Conservation (phyloP, 352 stramenopile genomes). For the Chrysophaeum taylorii region DNA sequence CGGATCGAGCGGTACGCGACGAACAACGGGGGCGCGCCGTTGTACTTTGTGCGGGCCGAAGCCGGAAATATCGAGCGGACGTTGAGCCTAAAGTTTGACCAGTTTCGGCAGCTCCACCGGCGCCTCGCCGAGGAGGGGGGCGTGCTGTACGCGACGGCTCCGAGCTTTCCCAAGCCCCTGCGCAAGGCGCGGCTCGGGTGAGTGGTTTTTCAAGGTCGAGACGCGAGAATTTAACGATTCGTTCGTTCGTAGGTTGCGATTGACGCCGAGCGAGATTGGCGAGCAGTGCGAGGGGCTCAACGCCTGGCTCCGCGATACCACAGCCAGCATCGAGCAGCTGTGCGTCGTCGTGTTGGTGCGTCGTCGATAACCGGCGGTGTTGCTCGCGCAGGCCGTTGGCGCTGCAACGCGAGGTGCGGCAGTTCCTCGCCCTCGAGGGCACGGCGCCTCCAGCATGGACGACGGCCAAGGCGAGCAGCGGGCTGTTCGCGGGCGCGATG, state of each 20-base stretch:
- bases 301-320: background rate
- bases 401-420: background rate
- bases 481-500: background rate
- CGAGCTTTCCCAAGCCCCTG: background rate
- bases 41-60: background rate
- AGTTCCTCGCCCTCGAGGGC: background rate
- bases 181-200: background rate
- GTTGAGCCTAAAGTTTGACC: background rate
- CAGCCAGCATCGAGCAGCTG: background rate
- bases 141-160: background rate
- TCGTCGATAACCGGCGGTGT: background rate
- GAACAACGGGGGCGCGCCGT: background rate
- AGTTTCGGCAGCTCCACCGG: background rate
- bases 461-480: background rate
- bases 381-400: background rate
- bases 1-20: slow-evolving; percentile 8
- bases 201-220: too few species aligned
- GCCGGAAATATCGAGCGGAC: background rate
- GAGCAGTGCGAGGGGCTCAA: slow-evolving; percentile 3
- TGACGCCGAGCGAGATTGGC: background rate
- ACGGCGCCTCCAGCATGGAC: background rate
- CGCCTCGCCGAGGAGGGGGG: background rate
- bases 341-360: too few species aligned
- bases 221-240: too few species aligned
- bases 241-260: too few species aligned